Percentiles rank a stretch among this genome's conserved stretches.
Conservation (phyloP, 768 basidiomycete species). For the Trametes gibbosa region DNA sequence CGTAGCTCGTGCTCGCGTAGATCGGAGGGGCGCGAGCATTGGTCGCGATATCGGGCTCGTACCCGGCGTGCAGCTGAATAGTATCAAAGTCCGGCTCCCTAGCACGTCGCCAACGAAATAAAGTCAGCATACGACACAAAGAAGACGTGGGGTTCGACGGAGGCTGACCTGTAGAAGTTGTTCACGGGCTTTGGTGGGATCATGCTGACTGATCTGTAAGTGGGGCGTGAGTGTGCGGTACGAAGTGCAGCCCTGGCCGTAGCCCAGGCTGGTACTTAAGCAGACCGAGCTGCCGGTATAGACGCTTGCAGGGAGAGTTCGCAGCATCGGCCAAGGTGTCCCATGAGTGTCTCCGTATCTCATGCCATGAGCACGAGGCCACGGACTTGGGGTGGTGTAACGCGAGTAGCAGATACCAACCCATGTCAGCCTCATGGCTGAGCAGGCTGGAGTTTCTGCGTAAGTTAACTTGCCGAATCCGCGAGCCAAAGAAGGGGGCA, state of each 20-base stretch:
- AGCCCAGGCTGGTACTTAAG: neutral
- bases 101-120: no score
- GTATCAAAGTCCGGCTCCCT: constrained; percentile 74
- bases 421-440: no score
- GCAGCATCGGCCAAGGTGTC: neutral
- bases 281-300: neutral
- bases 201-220: neutral
- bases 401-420: no score
- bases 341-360: neutral
- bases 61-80: constrained; percentile 77
- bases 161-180: constrained; percentile 10
- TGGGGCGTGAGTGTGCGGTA: neutral
- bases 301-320: neutral
- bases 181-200: constrained; percentile 15
- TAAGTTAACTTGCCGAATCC: no score
- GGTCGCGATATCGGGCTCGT: constrained; percentile 58
- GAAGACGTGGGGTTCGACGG: neutral
- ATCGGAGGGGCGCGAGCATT: constrained; percentile 79
- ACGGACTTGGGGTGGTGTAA: neutral
- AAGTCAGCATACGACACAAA: neutral
- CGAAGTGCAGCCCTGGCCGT: neutral
- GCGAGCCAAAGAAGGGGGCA: no score
- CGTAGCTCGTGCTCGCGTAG: constrained; percentile 70
- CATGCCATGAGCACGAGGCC: neutral
- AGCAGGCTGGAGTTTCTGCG: no score